phyloP scores from a whole-genome alignment of 75 land plant species.

The Picea glauca region DNA sequence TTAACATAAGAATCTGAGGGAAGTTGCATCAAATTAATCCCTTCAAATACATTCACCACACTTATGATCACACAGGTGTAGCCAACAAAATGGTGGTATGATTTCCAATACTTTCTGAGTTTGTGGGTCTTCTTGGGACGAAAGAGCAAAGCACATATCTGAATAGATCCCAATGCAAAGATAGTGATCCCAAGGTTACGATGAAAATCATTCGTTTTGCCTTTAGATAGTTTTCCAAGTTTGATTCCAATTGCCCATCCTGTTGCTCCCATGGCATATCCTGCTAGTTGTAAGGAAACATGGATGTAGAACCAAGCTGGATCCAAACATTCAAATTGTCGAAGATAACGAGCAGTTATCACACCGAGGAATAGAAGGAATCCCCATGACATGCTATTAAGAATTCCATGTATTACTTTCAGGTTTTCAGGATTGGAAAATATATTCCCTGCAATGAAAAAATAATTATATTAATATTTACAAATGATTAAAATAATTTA shows the following conservation, averaged over 20 bases:
- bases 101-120: constrained; percentile 79
- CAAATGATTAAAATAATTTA: too few relatives aligned
- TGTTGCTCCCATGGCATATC: constrained; percentile 42
- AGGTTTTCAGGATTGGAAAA: constrained; percentile 6
- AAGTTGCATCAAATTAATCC: constrained; percentile 63
- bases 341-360: constrained; percentile 60
- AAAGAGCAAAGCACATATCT: constrained; percentile 62
- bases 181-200: constrained; percentile 71
- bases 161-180: constrained; percentile 63
- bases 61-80: constrained; percentile 68
- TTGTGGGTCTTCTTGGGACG: constrained; percentile 75
- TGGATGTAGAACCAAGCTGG: constrained; percentile 86
- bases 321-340: constrained; percentile 35
- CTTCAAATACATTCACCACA: constrained; percentile 82
- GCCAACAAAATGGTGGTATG: constrained; percentile 92
- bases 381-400: constrained; percentile 77
- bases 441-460: background rate
- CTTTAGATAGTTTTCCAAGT: constrained; percentile 52
- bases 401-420: constrained; percentile 35
- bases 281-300: constrained; percentile 41
- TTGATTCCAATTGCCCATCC: constrained; percentile 68
- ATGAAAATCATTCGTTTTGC: constrained; percentile 44
- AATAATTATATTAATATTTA: too few relatives aligned
- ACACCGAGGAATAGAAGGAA: constrained; percentile 64
- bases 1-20: constrained; percentile 34